phyloP scores from a whole-genome alignment of 2,329 filamentous ascomycete species.

The Ophiosphaerella narmari region DNA sequence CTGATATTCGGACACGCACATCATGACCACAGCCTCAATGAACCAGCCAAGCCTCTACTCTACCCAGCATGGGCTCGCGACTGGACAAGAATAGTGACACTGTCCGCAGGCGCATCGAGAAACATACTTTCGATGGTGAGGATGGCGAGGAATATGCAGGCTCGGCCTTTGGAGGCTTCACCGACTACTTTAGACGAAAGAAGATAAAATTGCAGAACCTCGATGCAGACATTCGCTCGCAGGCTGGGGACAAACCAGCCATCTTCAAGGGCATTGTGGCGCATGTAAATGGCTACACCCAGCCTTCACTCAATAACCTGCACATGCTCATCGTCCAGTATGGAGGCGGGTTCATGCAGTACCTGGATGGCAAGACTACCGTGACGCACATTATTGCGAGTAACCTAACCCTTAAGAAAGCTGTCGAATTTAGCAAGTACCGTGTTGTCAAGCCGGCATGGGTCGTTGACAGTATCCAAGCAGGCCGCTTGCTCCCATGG shows the following conservation, averaged over 20 bases:
- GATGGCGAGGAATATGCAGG: conserved; percentile 87
- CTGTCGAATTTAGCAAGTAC: conserved; percentile 83
- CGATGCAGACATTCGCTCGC: conserved; percentile 77
- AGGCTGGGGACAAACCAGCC: conserved; percentile 70
- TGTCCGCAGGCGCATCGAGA: conserved; percentile 67
- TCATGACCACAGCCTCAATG: conserved; percentile 32
- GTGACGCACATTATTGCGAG: conserved; percentile 96
- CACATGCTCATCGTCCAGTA: conserved; percentile 86
- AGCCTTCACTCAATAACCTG: conserved; percentile 87
- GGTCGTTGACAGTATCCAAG: conserved; percentile 86
- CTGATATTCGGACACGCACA: conserved; percentile 10
- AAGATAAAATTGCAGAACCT: conserved; percentile 97
- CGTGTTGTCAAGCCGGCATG: conserved; percentile 93
- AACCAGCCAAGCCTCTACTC: conserved; percentile 21
- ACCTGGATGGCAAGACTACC: conserved; percentile 90
- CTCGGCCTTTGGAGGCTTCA: conserved; percentile 86
- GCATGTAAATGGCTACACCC: conserved; percentile 94
- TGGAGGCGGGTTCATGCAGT: conserved; percentile 94
- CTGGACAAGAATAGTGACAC: conserved; percentile 63
- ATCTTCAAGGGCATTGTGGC: conserved; percentile 92
- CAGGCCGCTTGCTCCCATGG: conserved; percentile 84
- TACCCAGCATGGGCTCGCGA: conserved; percentile 62
- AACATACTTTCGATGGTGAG: conserved; percentile 77
- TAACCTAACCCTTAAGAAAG: conserved; percentile 88
- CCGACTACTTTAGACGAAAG: conserved; percentile 92